Base-by-base conservation (phyloP, 2,329 filamentous ascomycete genomes). In the Trichoderma breve region DNA sequence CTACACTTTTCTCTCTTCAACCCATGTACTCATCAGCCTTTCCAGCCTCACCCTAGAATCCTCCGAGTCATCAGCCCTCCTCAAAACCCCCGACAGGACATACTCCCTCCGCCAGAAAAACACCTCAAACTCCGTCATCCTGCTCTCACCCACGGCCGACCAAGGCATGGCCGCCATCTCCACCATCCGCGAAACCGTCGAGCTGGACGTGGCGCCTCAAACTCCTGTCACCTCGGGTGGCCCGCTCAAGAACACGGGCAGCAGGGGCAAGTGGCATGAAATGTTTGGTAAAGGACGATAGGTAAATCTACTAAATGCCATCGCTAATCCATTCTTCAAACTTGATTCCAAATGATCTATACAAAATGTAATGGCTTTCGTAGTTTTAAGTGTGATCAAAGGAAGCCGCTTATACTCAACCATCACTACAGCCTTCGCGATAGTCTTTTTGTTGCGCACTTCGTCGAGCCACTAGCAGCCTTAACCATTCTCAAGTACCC, bases 81-180 rank as follows among this genome's bases (percentile, higher is more conserved):
- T 91, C 69, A 85, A 82, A 75, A 84, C 85, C 1, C 84, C 84
- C 4, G 79, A 82, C 68, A 86, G 85, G 75, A 86, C 85, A 18
- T 91, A 90, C 80, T 84, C 84, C 6, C 83, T 91, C 61, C 87
- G 87, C 34, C 89, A 91, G 76, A 91, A 91, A 78, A 91, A 91
- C 78, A 91, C 89, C 0, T 91, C 89, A 60, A 91, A 91, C 77
- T 86, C 87, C n/a, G 83, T 91, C 61, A 86, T 91, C 76, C 78
- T 91, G 3, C 81, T 91, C 36, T 78, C 81, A 30, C 81, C 84
- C 6, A 51, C n/a, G n/a, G n/a, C n/a, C n/a, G 28, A 60, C 5
- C 74, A 79, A 2, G 82, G 83, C 12, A 74, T 91, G 2, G 82
- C 81, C 53, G 82, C 85, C 11, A 82, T 91, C 24, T 83, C 87